These are phyloP conservation scores for Cordyceps javanica DNA, from an alignment of 2,329 filamentous ascomycete species.

Conservation along the genomic window DNA sequence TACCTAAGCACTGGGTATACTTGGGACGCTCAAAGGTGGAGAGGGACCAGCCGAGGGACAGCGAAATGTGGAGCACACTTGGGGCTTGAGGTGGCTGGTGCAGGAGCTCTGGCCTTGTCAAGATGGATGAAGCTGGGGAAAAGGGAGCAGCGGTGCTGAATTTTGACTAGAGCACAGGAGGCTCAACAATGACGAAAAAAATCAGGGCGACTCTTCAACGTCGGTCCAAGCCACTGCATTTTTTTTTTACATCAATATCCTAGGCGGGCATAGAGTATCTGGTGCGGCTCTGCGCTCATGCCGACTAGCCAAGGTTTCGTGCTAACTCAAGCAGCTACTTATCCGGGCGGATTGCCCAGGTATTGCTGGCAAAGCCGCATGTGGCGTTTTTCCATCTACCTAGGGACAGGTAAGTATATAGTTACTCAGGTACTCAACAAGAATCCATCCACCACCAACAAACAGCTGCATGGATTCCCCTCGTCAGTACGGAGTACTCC, in stretches of 20 bases:
- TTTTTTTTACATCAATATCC: background rate
- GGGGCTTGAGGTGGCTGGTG: constrained; percentile 1
- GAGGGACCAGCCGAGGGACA: background rate
- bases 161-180: background rate
- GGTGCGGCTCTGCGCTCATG: background rate
- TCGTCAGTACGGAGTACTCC: too few species aligned
- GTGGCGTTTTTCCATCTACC: background rate
- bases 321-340: too few species aligned
- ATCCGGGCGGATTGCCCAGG: too few species aligned
- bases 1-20: background rate
- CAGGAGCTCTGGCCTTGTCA: background rate
- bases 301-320: background rate
- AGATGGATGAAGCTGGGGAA: background rate
- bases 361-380: background rate
- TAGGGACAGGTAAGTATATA: background rate
- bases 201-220: background rate
- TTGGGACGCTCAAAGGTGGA: too few species aligned
- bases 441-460: background rate
- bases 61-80: background rate
- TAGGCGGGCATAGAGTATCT: background rate
- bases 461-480: background rate
- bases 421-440: background rate
- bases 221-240: background rate
- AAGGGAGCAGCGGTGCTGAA: background rate
- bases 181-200: background rate